Base-by-base conservation (phyloP, 208 protist species). In the Leptomonas pyrrhocoris region DNA sequence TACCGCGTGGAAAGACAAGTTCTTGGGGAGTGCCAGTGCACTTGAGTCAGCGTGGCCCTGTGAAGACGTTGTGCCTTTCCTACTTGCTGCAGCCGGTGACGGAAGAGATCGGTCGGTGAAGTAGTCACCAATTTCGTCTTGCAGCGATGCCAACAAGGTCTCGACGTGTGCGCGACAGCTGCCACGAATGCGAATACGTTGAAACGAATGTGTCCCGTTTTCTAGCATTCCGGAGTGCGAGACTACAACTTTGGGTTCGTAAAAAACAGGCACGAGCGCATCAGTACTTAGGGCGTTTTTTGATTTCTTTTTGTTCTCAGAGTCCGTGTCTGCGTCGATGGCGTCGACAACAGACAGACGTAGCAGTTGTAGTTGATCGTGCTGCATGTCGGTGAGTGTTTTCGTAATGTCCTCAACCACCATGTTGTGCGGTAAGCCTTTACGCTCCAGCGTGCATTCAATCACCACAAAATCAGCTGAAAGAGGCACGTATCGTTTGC, bases 161-260 rank as follows among this genome's bases (percentile, higher is more conserved):
- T 91, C 81, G 8, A 96, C 83, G 50, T 96, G 90, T 7, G 88
- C 90, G 19, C 91, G 76, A 55, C 80, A 85, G 77, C 88, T 94
- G 4, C 90, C 90, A 46, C 90, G 88, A 79, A 96, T 94, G 31
- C 90, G 90, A 75, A 96, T 85, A 21, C 85, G 85, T 65, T 96
- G 90, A 61, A 89, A 95, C 40, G 85, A 83, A 67, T 93, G 87
- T 13, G 84, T 89, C n/a, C 86, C 82, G 25, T 86, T 83, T 46
- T 96, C 90, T 57, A 96, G 85, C 23, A 88, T 74, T 19, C 90
- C 90, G 0, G 90, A 86, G 49, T 96, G 87, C 8, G 88, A 90
- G 4, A 96, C 77, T n/a, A 86, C 76, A 9, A 96, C 60, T 51
- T 87, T 91, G 13, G 90, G 90, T n/a, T 89, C 81, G 71, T 96